Conservation (phyloP, 192 early-diverging fungal genomes). For the Glomus cerebriforme region DNA sequence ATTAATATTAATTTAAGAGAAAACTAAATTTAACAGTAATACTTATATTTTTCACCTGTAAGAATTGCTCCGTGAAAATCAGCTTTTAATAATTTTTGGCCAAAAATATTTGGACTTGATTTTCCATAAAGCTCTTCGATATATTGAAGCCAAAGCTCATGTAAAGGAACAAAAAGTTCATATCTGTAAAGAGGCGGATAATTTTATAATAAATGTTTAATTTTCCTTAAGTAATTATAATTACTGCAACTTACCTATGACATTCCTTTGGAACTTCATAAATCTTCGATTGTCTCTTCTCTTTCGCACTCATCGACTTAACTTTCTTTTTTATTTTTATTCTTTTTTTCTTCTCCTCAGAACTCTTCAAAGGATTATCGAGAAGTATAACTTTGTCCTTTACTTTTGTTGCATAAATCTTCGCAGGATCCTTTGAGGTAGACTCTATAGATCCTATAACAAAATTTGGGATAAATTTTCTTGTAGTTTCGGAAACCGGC, state of each 20-base stretch:
- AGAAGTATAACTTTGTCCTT: conserved; percentile 53
- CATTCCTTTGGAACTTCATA: conserved; percentile 66
- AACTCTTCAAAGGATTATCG: conserved; percentile 51
- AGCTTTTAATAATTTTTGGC: conserved; percentile 69
- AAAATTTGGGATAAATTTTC: conserved; percentile 20
- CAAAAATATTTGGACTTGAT: conserved; percentile 30
- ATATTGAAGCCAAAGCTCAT: conserved; percentile 78
- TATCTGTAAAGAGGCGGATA: conserved; percentile 36
- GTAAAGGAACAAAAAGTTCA: conserved; percentile 69
- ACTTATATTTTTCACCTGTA: conserved; percentile 51
- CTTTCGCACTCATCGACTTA: conserved; percentile 65
- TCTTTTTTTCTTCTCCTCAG: conserved; percentile 35
- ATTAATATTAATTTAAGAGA: background rate
- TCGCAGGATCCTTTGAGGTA: conserved; percentile 29
- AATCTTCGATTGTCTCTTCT: conserved; percentile 58
- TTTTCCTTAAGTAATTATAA: background rate
- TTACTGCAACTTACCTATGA: conserved; percentile 38
- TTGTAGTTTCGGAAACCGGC: conserved; percentile 4
- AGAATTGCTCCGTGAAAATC: conserved; percentile 86
- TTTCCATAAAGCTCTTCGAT: conserved; percentile 64
- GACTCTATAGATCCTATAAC: background rate
- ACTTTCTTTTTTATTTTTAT: conserved; percentile 39
- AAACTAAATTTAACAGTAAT: background rate
- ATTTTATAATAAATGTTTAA: background rate
- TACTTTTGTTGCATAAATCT: conserved; percentile 51